These are phyloP conservation scores for Chloris gayana DNA, from an alignment of 176 grass and related monocot species.

Conservation along the genomic window DNA sequence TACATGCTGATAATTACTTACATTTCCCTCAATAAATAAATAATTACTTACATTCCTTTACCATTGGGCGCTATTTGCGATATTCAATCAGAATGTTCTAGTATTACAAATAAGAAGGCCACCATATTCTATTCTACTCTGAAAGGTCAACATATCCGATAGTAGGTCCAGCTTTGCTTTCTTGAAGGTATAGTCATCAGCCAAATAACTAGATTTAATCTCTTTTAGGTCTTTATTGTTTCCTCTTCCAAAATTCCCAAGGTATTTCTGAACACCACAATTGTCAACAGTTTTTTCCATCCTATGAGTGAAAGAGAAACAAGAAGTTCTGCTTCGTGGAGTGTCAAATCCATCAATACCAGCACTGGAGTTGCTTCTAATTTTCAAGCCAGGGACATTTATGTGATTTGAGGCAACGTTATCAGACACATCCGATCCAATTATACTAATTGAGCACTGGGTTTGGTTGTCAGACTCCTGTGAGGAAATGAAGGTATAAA, in stretches of 20 bases:
- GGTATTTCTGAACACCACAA: conserved; percentile 40
- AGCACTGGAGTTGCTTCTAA: conserved; percentile 31
- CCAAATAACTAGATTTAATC: conserved; percentile 37
- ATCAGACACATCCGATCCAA: conserved; percentile 54
- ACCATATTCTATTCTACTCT: conserved; percentile 52
- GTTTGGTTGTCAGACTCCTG: conserved; percentile 64
- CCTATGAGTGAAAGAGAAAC: conserved; percentile 48
- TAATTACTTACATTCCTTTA: conserved; percentile 25
- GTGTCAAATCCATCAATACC: conserved; percentile 38
- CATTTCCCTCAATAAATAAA: too few species aligned
- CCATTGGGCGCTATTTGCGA: neutral
- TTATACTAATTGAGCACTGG: conserved; percentile 51
- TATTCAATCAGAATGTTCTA: conserved; percentile 53
- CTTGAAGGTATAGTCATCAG: conserved; percentile 53
- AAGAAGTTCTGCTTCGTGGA: conserved; percentile 42
- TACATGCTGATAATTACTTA: conserved; percentile 27
- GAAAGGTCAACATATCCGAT: conserved; percentile 34
- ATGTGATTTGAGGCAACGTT: conserved; percentile 6
- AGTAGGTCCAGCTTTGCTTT: conserved; percentile 29
- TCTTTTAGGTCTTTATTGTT: conserved; percentile 32
- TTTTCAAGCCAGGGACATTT: conserved; percentile 15
- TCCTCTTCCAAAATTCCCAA: conserved; percentile 44
- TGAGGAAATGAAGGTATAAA: neutral
- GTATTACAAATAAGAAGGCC: conserved; percentile 55
- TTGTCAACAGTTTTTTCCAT: conserved; percentile 25